phyloP scores from a whole-genome alignment of 2,329 filamentous ascomycete genomes.

The Pseudocercospora crystallina region DNA sequence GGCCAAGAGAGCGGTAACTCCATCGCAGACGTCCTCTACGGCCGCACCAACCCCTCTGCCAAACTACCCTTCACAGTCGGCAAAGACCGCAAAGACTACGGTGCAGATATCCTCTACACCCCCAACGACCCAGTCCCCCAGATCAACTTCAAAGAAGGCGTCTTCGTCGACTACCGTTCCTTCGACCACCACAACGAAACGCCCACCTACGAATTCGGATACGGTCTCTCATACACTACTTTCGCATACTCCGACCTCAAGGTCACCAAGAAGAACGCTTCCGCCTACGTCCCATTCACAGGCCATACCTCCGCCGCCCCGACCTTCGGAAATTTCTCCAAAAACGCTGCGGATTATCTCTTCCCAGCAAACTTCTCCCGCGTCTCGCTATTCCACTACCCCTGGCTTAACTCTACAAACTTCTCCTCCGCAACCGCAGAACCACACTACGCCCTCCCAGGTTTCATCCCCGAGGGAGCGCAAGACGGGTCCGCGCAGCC shows the following conservation, averaged over 20 bases:
- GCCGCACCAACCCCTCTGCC: conserved; percentile 30
- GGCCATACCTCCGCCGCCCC: conserved; percentile 64
- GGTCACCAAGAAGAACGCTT: conserved; percentile 36
- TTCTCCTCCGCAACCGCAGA: conserved; percentile 58
- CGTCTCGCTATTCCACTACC: conserved; percentile 62
- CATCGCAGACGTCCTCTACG: conserved; percentile 33
- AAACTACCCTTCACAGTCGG: conserved; percentile 35
- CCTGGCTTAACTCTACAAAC: conserved; percentile 64
- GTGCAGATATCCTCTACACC: conserved; percentile 29
- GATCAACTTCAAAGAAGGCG: conserved; percentile 51
- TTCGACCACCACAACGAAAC: conserved; percentile 43
- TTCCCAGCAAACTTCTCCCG: conserved; percentile 62
- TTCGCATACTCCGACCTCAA: conserved; percentile 69
- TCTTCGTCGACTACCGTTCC: conserved; percentile 75
- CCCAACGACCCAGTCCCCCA: conserved; percentile 44
- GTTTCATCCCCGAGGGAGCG: conserved; percentile 62
- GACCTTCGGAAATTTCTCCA: conserved; percentile 62
- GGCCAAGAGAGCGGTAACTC: conserved; percentile 33
- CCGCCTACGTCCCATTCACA: conserved; percentile 57
- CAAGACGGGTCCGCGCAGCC: conserved; percentile 57
- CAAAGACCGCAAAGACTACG: conserved; percentile 32
- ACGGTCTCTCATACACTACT: conserved; percentile 68
- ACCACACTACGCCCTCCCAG: conserved; percentile 58
- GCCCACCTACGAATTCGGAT: conserved; percentile 51
- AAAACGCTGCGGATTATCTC: conserved; percentile 48